These are phyloP conservation scores for Mucor plumbeus DNA, from an alignment of 371 early-diverging fungal species.

Conservation along the genomic window DNA sequence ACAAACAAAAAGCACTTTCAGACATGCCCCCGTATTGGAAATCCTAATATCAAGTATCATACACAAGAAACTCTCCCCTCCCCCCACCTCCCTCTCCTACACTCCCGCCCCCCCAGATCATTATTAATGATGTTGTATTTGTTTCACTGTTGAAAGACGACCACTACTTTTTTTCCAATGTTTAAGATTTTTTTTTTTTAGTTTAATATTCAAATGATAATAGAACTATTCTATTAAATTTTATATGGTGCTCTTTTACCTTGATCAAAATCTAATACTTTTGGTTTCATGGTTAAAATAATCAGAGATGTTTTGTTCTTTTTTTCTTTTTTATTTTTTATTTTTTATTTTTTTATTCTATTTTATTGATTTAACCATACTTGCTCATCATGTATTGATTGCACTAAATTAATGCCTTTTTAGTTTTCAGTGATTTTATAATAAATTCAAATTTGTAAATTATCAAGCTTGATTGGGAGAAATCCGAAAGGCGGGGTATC, in stretches of 20 bases:
- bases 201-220: neutral
- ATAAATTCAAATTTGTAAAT: too few species aligned
- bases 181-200: neutral
- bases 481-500: slow-evolving; percentile 12
- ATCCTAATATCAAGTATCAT: neutral
- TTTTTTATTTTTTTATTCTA: neutral
- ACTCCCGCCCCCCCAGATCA: neutral
- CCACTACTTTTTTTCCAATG: slow-evolving; percentile 4
- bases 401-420: slow-evolving; percentile 1
- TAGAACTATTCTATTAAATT: neutral
- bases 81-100: too few species aligned
- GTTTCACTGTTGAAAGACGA: slow-evolving; percentile 5
- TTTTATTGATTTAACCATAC: neutral
- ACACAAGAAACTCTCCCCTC: too few species aligned
- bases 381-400: neutral
- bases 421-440: too few species aligned
- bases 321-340: too few species aligned
- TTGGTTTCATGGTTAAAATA: slow-evolving; percentile 9
- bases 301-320: neutral
- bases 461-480: neutral
- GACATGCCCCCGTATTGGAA: neutral
- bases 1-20: neutral
- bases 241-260: neutral
- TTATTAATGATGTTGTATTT: neutral
- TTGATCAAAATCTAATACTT: neutral